These are phyloP conservation scores for Globisporangium splendens DNA, from an alignment of 352 stramenopile species.

Conservation along the genomic window DNA sequence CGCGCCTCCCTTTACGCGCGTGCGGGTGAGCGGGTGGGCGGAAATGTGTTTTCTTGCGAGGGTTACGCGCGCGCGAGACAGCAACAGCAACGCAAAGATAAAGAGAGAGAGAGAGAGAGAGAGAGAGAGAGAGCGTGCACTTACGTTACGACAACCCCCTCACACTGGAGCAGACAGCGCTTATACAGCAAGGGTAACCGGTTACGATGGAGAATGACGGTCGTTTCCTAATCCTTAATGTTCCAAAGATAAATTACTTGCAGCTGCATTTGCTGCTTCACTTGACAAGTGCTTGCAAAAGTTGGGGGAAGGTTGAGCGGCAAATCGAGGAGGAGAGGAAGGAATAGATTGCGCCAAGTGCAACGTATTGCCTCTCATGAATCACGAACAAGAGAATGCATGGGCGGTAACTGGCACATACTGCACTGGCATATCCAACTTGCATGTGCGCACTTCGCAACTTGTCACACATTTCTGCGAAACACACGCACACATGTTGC, in stretches of 20 bases:
- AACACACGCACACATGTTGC: no score
- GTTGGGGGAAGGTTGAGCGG: no score
- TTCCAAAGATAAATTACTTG: neutral
- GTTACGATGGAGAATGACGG: constrained; percentile 2
- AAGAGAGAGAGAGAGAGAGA: neutral
- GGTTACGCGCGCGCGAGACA: neutral
- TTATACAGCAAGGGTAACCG: neutral
- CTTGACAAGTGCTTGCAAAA: no score
- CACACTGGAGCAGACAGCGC: neutral
- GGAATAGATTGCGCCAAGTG: no score
- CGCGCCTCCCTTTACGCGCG: neutral
- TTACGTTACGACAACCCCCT: constrained; percentile 12
- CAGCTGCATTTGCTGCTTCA: neutral
- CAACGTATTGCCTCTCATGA: no score
- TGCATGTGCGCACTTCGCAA: neutral
- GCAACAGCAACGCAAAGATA: neutral
- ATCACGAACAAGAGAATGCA: no score
- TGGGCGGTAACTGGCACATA: no score
- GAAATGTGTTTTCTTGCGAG: neutral
- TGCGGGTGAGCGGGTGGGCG: neutral
- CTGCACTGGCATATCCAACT: no score
- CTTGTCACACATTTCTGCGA: constrained; percentile 12
- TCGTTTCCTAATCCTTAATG: neutral
- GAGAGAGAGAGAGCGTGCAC: neutral
- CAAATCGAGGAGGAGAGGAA: no score